Percentiles rank a stretch among this genome's conserved stretches.
These are phyloP conservation scores for Larix kaempferi DNA, from an alignment of 75 land plant species.

Conservation along the genomic window DNA sequence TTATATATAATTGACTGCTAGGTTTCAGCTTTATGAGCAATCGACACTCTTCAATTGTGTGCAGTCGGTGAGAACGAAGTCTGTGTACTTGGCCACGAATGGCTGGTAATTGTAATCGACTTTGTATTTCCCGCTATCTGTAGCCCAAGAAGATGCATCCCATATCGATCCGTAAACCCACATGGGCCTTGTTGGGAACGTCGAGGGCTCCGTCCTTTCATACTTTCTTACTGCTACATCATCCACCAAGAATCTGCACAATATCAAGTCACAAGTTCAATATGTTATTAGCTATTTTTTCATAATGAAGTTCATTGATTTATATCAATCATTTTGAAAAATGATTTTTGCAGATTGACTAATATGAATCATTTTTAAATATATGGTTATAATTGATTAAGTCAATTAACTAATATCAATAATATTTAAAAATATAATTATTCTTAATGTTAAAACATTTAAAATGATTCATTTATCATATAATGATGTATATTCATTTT, in stretches of 20 bases:
- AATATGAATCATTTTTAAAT: too few relatives aligned
- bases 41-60: slow-evolving; percentile 13
- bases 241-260: slow-evolving; percentile 59
- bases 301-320: too few relatives aligned
- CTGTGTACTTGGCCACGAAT: slow-evolving; percentile 47
- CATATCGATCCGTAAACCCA: slow-evolving; percentile 76
- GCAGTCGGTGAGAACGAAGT: slow-evolving; percentile 55
- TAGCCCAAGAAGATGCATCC: slow-evolving; percentile 90
- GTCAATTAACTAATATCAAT: too few relatives aligned
- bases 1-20: too few relatives aligned
- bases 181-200: slow-evolving; percentile 71
- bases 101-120: slow-evolving; percentile 68
- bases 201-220: slow-evolving; percentile 29
- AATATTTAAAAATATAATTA: too few relatives aligned
- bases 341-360: too few relatives aligned
- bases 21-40: slow-evolving; percentile 15
- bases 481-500: too few relatives aligned
- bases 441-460: too few relatives aligned
- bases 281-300: too few relatives aligned
- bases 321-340: too few relatives aligned
- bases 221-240: slow-evolving; percentile 57
- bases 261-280: neutral
- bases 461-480: too few relatives aligned
- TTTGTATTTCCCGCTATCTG: slow-evolving; percentile 68
- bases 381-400: too few relatives aligned